Evolutionary conservation across 345 rosid genomes (phyloP).

Genomic region (Trapa incisa): DNA sequence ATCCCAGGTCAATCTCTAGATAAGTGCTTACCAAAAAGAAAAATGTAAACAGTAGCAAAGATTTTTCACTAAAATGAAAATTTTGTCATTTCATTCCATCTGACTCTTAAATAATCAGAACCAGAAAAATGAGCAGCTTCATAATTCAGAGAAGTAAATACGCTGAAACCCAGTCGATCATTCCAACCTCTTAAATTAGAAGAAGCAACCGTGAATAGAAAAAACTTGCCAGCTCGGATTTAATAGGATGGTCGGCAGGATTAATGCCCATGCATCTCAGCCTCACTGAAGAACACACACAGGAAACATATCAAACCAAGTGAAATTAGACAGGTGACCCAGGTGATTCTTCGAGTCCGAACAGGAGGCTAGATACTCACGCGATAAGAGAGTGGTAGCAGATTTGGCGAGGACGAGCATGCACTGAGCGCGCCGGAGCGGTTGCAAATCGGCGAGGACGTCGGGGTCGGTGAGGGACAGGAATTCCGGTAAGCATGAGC

Average conservation of each 20-base stretch:
- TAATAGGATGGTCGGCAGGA: slow-evolving; percentile 75
- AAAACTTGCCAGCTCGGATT: slow-evolving; percentile 68
- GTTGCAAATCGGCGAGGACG: slow-evolving; percentile 46
- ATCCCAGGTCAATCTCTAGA: neutral
- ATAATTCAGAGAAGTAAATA: neutral
- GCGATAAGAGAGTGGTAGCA: slow-evolving; percentile 44
- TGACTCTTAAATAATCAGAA: neutral
- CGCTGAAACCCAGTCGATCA: neutral
- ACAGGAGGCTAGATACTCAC: slow-evolving; percentile 21
- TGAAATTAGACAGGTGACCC: neutral
- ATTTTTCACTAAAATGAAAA: neutral
- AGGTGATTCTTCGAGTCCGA: neutral
- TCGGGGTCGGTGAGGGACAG: slow-evolving; percentile 51
- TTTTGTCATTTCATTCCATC: neutral
- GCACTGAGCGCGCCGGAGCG: slow-evolving; percentile 62
- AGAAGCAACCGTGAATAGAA: neutral
- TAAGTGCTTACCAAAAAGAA: neutral
- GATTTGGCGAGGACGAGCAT: slow-evolving; percentile 57
- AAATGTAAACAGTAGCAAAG: neutral
- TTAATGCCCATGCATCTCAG: slow-evolving; percentile 66
- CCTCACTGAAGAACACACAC: slow-evolving; percentile 36
- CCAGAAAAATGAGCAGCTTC: neutral
- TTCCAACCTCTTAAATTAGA: slow-evolving; percentile 2
- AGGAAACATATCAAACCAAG: neutral
- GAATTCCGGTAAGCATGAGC: slow-evolving; percentile 41